phyloP scores from a whole-genome alignment of 495 filamentous ascomycete genomes.

The Massariosphaeria phaeospora region DNA sequence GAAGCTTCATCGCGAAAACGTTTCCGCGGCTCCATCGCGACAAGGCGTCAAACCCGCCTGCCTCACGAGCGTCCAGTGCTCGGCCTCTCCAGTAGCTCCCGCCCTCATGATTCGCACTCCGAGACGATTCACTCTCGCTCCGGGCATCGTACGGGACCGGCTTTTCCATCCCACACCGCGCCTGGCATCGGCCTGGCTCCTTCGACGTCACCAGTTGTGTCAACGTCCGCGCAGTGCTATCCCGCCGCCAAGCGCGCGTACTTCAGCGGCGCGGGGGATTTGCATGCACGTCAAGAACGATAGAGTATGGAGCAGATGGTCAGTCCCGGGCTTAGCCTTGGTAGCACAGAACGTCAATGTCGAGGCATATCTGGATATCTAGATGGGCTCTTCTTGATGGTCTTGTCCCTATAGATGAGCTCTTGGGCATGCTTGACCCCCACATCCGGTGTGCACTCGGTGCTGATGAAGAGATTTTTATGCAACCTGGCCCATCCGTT shows the following conservation, averaged over 20 bases:
- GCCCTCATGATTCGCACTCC: background rate
- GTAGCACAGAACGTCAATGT: background rate
- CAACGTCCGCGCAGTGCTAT: constrained; percentile 3
- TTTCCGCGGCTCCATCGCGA: constrained; percentile 12
- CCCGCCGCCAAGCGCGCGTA: constrained; percentile 12
- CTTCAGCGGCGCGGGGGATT: constrained; percentile 21
- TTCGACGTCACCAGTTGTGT: background rate
- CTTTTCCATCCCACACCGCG: no score
- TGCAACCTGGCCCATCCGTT: constrained; percentile 8
- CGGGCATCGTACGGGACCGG: no score
- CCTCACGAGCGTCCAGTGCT: no score
- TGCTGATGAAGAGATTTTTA: constrained; percentile 22
- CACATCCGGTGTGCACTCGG: constrained; percentile 1
- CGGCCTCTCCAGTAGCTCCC: no score
- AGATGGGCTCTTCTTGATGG: background rate
- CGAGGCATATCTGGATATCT: background rate
- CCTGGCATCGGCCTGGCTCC: background rate
- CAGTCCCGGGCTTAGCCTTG: background rate
- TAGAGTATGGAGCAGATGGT: background rate
- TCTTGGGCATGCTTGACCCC: constrained; percentile 11
- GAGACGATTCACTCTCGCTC: no score
- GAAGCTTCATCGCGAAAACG: constrained; percentile 23
- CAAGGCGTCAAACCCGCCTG: constrained; percentile 3
- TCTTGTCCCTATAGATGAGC: background rate
- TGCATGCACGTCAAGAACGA: constrained; percentile 24